Percentiles rank a stretch among this genome's conserved stretches.
Evolutionary conservation across 306 rosid genomes (phyloP).

Genomic region (Cicer yamashitae): DNA sequence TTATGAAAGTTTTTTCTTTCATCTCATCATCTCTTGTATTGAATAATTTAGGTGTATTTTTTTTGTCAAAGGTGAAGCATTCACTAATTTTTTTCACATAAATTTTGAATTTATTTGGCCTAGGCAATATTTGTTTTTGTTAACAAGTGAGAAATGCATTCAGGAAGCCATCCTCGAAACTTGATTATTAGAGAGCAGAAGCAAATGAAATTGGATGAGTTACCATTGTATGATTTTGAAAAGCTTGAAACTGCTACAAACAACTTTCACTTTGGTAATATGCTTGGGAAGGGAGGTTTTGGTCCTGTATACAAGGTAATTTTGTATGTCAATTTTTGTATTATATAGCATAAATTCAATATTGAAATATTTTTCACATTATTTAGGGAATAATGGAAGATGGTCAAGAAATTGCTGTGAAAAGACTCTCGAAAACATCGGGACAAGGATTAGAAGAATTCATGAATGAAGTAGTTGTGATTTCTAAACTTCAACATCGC

Average conservation of each 20-base stretch:
- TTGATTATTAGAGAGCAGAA: background rate
- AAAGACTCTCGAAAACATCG: slow-evolving; percentile 54
- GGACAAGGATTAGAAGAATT: slow-evolving; percentile 58
- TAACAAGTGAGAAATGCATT: slow-evolving; percentile 15
- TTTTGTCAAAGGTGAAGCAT: too few relatives aligned
- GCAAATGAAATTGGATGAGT: slow-evolving; percentile 43
- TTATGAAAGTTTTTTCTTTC: too few relatives aligned
- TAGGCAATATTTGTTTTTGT: background rate
- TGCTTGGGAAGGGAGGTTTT: slow-evolving; percentile 52
- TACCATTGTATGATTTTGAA: slow-evolving; percentile 37
- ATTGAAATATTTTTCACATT: background rate
- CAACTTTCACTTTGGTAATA: slow-evolving; percentile 35
- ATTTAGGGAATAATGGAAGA: slow-evolving; percentile 46
- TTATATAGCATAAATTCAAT: background rate
- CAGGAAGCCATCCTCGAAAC: slow-evolving; percentile 27
- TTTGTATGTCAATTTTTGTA: background rate
- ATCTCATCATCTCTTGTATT: too few relatives aligned
- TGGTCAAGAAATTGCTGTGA: slow-evolving; percentile 56
- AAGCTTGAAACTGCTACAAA: slow-evolving; percentile 50
- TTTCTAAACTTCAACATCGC: slow-evolving; percentile 60
- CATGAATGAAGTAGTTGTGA: slow-evolving; percentile 54
- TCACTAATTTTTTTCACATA: too few relatives aligned
- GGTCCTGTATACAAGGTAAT: slow-evolving; percentile 50
- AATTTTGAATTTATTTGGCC: background rate
- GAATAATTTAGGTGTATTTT: too few relatives aligned